Base-by-base conservation (phyloP, 805 yeast genomes). In the Ogataea henricii region DNA sequence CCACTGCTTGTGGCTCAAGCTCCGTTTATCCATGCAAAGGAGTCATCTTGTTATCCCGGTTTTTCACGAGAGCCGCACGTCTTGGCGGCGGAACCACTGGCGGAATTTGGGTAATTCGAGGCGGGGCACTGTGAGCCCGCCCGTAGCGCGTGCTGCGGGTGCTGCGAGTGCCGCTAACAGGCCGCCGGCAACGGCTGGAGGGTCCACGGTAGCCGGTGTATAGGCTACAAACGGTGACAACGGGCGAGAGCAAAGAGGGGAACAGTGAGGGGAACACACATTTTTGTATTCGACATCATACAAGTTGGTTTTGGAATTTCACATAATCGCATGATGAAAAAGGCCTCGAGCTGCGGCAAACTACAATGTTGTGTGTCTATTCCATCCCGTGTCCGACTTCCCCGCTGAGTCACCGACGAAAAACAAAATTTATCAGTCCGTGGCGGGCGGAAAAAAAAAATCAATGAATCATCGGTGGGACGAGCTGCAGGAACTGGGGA, bases 221-320 rank as follows among this genome's bases (percentile, higher is more conserved):
- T 40, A 33, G 44, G 14, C 44, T 33, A 40, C 7, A 26, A 40
- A 18, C 44, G 44, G 29, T 32, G 44, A 32, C 38, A 40, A 40
- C 44, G 44, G 44, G 44, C 29, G 44, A 40, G 37, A 40, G 18
- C 16, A 29, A 40, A 13, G 44, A 32, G 44, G 44, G 44, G 44
- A 39, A 39, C 30, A 9, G 33, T 17, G 34, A 29, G 43, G 21
- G 25, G 34, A 17, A 26, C 8, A 8, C 6, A 16, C 5, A 16
- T 9, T 6, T 13, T 5, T 30, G 18, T 30, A 16, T 30, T 6
- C 16, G 18, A 17, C 12, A 13, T 17, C 8, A 17, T 30, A 14
- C 6, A 30, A 6, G n/a, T 30, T 17, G 34, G 34, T 17, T 30
- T 30, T 30, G 6, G 16, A 4, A 30, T 10, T 29, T n/a, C n/a